Conservation (phyloP, 2,329 filamentous ascomycete species). For the Coleophoma eucalyptorum region DNA sequence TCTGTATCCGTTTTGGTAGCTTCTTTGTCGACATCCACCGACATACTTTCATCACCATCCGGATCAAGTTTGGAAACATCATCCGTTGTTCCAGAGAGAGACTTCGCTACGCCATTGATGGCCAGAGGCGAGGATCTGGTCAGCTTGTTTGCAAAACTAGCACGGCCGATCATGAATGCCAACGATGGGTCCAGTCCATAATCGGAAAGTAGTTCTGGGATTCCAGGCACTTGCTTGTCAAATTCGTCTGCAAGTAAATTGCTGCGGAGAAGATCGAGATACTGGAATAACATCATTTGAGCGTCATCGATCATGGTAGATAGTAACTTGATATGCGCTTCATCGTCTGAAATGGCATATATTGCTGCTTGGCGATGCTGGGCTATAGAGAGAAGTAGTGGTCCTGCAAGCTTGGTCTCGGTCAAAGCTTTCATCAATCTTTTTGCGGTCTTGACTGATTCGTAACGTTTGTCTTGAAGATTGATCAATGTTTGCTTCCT, state of each 20-base stretch:
- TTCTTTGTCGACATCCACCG: slow-evolving; percentile 10
- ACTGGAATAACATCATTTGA: slow-evolving; percentile 80
- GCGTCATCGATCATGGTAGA: slow-evolving; percentile 88
- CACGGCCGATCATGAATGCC: slow-evolving; percentile 80
- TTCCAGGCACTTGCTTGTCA: slow-evolving; percentile 70
- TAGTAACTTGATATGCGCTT: slow-evolving; percentile 83
- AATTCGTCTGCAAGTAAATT: slow-evolving; percentile 76
- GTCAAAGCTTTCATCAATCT: slow-evolving; percentile 77
- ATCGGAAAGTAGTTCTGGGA: slow-evolving; percentile 69
- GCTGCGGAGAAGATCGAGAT: slow-evolving; percentile 81
- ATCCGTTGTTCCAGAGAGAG: slow-evolving; percentile 3
- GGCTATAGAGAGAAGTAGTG: slow-evolving; percentile 83
- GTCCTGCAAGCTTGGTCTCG: slow-evolving; percentile 73
- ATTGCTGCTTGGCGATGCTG: slow-evolving; percentile 88
- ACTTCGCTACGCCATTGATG: slow-evolving; percentile 17
- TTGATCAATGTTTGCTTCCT: slow-evolving; percentile 77
- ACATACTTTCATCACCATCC: slow-evolving; percentile 50
- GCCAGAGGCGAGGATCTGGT: slow-evolving; percentile 14
- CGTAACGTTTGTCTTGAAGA: slow-evolving; percentile 77
- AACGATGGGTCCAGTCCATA: slow-evolving; percentile 77
- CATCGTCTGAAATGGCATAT: slow-evolving; percentile 65
- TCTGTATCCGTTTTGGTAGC: slow-evolving; percentile 8
- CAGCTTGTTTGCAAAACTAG: slow-evolving; percentile 67
- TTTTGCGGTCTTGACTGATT: slow-evolving; percentile 69
- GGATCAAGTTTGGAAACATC: slow-evolving; percentile 32